Conservation (phyloP, 163 green algal species). For the Chlamydomonas reinhardtii region DNA sequence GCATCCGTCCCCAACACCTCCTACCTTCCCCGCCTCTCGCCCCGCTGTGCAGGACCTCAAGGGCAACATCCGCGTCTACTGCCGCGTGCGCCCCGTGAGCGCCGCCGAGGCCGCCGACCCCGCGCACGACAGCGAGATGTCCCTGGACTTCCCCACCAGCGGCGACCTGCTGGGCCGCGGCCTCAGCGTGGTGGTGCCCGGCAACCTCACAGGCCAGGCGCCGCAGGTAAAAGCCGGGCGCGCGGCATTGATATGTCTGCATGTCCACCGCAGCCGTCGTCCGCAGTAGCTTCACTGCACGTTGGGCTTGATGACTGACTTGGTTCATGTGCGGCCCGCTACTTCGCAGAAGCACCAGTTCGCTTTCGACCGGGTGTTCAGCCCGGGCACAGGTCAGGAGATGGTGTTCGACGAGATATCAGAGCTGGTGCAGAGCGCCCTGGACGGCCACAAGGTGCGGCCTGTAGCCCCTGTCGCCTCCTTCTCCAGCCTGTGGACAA, state of each 20-base stretch:
- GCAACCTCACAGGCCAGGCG: conserved; percentile 63
- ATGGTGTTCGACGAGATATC: conserved; percentile 93
- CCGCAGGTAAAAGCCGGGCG: conserved; percentile 56
- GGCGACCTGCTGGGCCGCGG: conserved; percentile 53
- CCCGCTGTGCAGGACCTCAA: conserved; percentile 89
- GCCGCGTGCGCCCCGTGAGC: conserved; percentile 80
- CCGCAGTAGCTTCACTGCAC: too few species aligned
- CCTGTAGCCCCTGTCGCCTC: too few species aligned
- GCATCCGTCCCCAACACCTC: too few species aligned
- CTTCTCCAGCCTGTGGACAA: too few species aligned
- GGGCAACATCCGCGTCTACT: conserved; percentile 96
- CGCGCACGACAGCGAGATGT: conserved; percentile 49
- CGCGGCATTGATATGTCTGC: too few species aligned
- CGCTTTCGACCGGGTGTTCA: conserved; percentile 90
- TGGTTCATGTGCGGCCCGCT: too few species aligned
- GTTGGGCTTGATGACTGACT: too few species aligned
- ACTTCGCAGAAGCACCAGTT: conserved; percentile 81
- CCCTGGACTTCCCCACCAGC: conserved; percentile 65
- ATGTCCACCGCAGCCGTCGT: too few species aligned
- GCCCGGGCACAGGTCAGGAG: conserved; percentile 73
- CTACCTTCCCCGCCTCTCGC: too few species aligned
- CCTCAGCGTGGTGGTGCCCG: conserved; percentile 57
- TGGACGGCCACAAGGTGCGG: conserved; percentile 94
- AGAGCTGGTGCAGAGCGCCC: conserved; percentile 93
- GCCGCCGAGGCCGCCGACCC: conserved; percentile 52